Evolutionary conservation across 192 early-diverging fungal genomes (phyloP).

Genomic region (Geosiphon pyriformis): DNA sequence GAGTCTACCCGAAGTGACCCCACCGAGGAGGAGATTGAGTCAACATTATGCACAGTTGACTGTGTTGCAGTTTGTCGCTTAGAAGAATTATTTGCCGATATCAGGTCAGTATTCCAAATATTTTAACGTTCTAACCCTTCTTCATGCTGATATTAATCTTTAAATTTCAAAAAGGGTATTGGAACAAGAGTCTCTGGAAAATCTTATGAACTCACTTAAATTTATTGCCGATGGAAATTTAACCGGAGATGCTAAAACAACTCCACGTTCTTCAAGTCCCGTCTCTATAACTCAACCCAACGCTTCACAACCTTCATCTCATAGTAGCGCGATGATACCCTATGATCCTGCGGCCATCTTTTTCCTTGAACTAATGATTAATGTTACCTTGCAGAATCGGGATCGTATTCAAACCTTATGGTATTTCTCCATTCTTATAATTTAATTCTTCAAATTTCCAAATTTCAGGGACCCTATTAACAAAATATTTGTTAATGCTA

Average conservation of each 20-base stretch:
- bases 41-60: conserved; percentile 56
- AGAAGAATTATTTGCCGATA: conserved; percentile 69
- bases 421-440: conserved; percentile 23
- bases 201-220: conserved; percentile 54
- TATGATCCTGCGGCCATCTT: conserved; percentile 65
- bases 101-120: conserved; percentile 41
- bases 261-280: conserved; percentile 19
- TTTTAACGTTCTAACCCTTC: not conserved
- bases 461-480: no score
- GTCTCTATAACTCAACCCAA: not conserved
- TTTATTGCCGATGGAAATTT: conserved; percentile 45
- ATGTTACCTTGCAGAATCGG: conserved; percentile 69
- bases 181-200: conserved; percentile 56
- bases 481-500: not conserved
- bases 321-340: conserved; percentile 26
- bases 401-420: conserved; percentile 60
- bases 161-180: conserved; percentile 43
- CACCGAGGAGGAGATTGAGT: conserved; percentile 64
- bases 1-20: conserved; percentile 57
- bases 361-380: conserved; percentile 71
- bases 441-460: not conserved
- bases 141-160: not conserved
- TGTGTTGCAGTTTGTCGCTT: conserved; percentile 67
- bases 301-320: not conserved
- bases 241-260: conserved; percentile 10